These are phyloP conservation scores for Penicillium ucsense DNA, from an alignment of 495 filamentous ascomycete species.

Conservation along the genomic window DNA sequence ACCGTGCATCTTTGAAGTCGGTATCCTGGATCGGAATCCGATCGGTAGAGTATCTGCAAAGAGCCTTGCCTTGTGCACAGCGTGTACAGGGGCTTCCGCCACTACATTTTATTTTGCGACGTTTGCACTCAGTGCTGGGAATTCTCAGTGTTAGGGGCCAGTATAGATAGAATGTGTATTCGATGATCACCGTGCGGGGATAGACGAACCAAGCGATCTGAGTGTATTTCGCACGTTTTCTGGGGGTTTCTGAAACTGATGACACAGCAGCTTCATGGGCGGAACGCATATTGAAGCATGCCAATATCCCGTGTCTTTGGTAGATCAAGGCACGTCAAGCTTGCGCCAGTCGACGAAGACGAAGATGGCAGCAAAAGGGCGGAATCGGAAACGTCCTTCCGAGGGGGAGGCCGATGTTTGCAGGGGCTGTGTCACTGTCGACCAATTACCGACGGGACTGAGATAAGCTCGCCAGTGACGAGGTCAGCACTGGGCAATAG, in stretches of 20 bases:
- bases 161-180: neutral
- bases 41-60: conserved; percentile 50
- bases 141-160: neutral
- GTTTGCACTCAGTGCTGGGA: conserved; percentile 70
- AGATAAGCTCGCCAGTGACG: no score
- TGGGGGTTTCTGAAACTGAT: neutral
- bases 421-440: no score
- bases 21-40: conserved; percentile 4
- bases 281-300: neutral
- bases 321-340: no score
- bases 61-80: conserved; percentile 56
- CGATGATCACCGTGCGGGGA: neutral
- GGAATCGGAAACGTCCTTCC: no score
- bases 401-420: no score
- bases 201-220: conserved; percentile 1
- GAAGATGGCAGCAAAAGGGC: no score
- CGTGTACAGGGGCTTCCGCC: conserved; percentile 68
- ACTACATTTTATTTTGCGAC: conserved; percentile 87
- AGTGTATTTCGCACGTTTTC: neutral
- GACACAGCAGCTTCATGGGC: neutral
- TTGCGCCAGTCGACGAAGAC: no score
- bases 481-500: no score
- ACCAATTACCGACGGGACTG: no score
- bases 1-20: conserved; percentile 18
- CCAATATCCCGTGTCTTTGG: neutral